These are phyloP conservation scores for Coniochaeta pulveracea DNA, from an alignment of 2,329 filamentous ascomycete species.

Conservation along the genomic window DNA sequence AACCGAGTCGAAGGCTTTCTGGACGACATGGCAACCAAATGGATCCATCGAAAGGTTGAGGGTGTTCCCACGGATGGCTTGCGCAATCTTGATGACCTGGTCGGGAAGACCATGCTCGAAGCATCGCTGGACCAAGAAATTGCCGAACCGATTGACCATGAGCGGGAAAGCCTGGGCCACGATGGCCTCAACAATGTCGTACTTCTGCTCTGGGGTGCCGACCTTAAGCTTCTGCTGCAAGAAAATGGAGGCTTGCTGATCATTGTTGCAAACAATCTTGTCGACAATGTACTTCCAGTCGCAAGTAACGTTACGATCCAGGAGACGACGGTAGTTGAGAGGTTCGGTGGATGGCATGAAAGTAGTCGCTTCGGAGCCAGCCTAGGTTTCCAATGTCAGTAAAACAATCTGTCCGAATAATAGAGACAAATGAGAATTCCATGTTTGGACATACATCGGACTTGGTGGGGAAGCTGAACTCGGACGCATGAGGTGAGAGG, in stretches of 20 bases:
- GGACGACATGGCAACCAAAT: constrained; percentile 95
- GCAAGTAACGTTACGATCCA: constrained; percentile 92
- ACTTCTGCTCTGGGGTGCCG: constrained; percentile 89
- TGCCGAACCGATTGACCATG: constrained; percentile 98
- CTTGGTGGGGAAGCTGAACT: too few relatives aligned
- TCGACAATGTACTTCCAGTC: constrained; percentile 99
- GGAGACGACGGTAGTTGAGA: constrained; percentile 86
- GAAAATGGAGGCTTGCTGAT: constrained; percentile 98
- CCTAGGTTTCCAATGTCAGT: too few relatives aligned
- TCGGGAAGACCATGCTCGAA: constrained; percentile 96
- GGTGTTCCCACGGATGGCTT: constrained; percentile 88
- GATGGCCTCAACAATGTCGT: constrained; percentile 93
- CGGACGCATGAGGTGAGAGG: constrained; percentile 61
- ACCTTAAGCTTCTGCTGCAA: constrained; percentile 98
- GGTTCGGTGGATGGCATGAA: constrained; percentile 84
- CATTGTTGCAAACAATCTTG: constrained; percentile 98
- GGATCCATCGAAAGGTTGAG: constrained; percentile 95
- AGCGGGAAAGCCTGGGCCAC: constrained; percentile 87
- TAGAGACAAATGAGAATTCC: too few relatives aligned
- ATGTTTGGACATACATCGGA: too few relatives aligned
- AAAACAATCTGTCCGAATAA: too few relatives aligned
- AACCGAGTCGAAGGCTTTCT: constrained; percentile 97
- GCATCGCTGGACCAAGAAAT: constrained; percentile 96
- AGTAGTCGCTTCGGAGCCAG: constrained; percentile 51
- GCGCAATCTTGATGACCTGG: constrained; percentile 88